Conservation (phyloP, 441 rosid species). For the Populus hybrid region DNA sequence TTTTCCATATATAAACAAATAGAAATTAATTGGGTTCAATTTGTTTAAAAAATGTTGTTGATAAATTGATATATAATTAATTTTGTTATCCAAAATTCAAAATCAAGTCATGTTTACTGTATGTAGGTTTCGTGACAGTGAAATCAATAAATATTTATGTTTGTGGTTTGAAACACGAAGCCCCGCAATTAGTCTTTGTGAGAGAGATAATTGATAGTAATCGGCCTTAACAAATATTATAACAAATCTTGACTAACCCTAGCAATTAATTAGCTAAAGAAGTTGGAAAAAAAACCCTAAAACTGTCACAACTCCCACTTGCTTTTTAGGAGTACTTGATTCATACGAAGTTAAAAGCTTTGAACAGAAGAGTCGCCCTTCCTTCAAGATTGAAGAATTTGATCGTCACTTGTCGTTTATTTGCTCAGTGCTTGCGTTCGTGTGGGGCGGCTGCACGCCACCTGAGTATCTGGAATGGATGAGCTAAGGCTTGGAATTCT, state of each 20-base stretch:
- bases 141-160: slow-evolving; percentile 9
- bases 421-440: neutral
- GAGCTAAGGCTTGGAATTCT: neutral
- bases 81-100: neutral
- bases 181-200: neutral
- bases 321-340: neutral
- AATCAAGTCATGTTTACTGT: slow-evolving; percentile 28
- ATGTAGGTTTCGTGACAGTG: slow-evolving; percentile 18
- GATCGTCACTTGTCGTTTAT: neutral
- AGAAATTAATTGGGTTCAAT: too few relatives aligned
- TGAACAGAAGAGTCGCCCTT: neutral
- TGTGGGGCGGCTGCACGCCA: neutral
- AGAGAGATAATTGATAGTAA: neutral
- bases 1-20: neutral
- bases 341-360: neutral
- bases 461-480: neutral
- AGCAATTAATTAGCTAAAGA: neutral
- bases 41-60: too few relatives aligned
- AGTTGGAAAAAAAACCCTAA: neutral
- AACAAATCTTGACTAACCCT: too few relatives aligned
- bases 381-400: neutral
- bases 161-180: neutral
- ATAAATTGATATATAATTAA: neutral
- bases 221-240: too few relatives aligned
- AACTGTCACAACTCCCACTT: neutral